phyloP scores from a whole-genome alignment of 164 flowering plant genomes.

The Kingdonia uniflora region DNA sequence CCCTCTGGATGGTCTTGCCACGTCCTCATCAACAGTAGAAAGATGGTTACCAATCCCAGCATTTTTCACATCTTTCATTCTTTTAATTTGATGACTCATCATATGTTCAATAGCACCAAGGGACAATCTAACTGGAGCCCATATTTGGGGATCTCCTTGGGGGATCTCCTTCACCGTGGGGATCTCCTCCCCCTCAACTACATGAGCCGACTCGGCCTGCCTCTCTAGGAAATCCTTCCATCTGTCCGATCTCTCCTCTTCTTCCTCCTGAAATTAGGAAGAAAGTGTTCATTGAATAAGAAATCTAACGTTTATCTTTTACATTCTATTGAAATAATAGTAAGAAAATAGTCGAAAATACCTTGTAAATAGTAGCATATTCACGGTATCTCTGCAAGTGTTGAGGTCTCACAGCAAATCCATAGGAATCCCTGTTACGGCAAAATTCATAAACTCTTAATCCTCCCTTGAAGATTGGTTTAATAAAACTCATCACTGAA shows the following conservation, averaged over 20 bases:
- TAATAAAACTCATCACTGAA: too few relatives aligned
- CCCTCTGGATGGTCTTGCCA: slow-evolving; percentile 9
- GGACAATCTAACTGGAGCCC: slow-evolving; percentile 76
- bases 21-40: slow-evolving; percentile 20
- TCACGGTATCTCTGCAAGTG: slow-evolving; percentile 68
- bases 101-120: slow-evolving; percentile 62
- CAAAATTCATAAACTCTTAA: too few relatives aligned
- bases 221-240: slow-evolving; percentile 70
- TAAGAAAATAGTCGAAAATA: background rate
- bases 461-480: too few relatives aligned
- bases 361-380: slow-evolving; percentile 58
- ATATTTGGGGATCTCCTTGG: slow-evolving; percentile 31
- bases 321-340: background rate
- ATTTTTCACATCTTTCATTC: slow-evolving; percentile 26
- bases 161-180: slow-evolving; percentile 13
- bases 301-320: background rate
- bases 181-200: slow-evolving; percentile 8
- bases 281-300: background rate
- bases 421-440: slow-evolving; percentile 78
- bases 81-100: slow-evolving; percentile 79
- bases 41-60: slow-evolving; percentile 21
- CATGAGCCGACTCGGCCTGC: slow-evolving; percentile 44
- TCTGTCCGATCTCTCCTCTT: slow-evolving; percentile 92
- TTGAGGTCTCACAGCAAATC: slow-evolving; percentile 92
- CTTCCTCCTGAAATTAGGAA: slow-evolving; percentile 62